Conservation (phyloP, 2,329 filamentous ascomycete species). For the Pseudocercospora musae region DNA sequence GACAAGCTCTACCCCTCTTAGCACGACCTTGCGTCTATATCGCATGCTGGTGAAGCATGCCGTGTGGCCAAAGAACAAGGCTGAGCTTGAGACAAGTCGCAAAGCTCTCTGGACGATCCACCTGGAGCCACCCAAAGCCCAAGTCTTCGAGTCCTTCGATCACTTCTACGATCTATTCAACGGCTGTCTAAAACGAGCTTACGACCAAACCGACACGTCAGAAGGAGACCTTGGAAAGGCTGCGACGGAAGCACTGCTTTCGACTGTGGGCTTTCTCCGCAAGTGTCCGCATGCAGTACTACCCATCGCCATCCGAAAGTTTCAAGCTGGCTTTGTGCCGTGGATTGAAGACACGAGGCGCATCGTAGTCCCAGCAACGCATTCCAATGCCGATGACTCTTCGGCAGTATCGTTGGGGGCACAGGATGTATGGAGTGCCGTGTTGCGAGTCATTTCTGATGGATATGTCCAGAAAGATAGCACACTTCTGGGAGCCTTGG, state of each 20-base stretch:
- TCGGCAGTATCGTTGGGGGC: slow-evolving; percentile 21
- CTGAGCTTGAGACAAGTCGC: slow-evolving; percentile 63
- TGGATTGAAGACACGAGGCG: slow-evolving; percentile 61
- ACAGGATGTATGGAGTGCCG: slow-evolving; percentile 36
- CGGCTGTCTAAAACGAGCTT: slow-evolving; percentile 54
- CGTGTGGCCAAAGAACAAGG: slow-evolving; percentile 55
- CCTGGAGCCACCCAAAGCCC: slow-evolving; percentile 34
- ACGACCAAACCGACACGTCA: slow-evolving; percentile 38
- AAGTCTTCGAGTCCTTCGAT: slow-evolving; percentile 58
- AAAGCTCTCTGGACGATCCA: slow-evolving; percentile 64
- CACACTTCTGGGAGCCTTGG: slow-evolving; percentile 53
- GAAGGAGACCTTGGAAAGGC: slow-evolving; percentile 26
- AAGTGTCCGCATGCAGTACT: slow-evolving; percentile 47
- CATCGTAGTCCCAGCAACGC: slow-evolving; percentile 8
- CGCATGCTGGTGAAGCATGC: slow-evolving; percentile 25
- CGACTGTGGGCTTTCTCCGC: slow-evolving; percentile 12
- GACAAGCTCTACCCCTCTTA: slow-evolving; percentile 7
- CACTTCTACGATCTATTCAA: slow-evolving; percentile 62
- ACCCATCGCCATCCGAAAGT: slow-evolving; percentile 53
- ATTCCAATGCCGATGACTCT: slow-evolving; percentile 46
- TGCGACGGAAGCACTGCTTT: not conserved
- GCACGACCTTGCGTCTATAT: slow-evolving; percentile 15
- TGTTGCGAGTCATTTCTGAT: slow-evolving; percentile 53
- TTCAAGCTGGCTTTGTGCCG: slow-evolving; percentile 59
- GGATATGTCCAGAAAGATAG: slow-evolving; percentile 57